These are phyloP conservation scores for Pleurotus cornucopiae DNA, from an alignment of 768 basidiomycete genomes.

Conservation along the genomic window DNA sequence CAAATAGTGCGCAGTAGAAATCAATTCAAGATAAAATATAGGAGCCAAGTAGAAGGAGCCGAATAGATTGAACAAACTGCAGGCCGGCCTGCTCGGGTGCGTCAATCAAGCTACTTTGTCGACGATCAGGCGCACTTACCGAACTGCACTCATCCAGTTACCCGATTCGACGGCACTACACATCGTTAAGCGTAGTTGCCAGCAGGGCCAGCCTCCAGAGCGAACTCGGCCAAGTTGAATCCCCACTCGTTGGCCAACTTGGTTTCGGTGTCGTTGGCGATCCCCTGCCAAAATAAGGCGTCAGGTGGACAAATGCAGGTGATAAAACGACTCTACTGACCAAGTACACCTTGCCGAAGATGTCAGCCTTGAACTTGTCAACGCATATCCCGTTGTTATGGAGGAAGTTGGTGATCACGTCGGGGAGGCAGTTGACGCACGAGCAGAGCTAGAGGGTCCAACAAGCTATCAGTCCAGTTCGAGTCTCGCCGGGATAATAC, in stretches of 20 bases:
- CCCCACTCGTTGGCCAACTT: not conserved
- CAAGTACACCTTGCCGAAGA: not conserved
- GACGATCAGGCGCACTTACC: not conserved
- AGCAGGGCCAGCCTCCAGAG: no score
- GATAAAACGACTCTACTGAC: not conserved
- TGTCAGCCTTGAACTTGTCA: not conserved
- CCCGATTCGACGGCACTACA: no score
- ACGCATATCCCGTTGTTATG: not conserved
- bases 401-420: not conserved
- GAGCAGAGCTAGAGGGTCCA: not conserved
- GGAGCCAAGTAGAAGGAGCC: not conserved
- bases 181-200: no score
- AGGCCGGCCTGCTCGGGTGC: not conserved
- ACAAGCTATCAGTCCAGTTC: not conserved
- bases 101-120: not conserved
- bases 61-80: not conserved
- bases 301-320: not conserved
- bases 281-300: not conserved
- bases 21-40: not conserved
- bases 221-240: not conserved
- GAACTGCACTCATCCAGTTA: not conserved
- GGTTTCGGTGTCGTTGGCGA: not conserved
- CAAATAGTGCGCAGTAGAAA: not conserved
- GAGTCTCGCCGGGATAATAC: not conserved
- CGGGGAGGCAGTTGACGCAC: not conserved